Base-by-base conservation (phyloP, 345 rosid genomes). In the Firmiana major region DNA sequence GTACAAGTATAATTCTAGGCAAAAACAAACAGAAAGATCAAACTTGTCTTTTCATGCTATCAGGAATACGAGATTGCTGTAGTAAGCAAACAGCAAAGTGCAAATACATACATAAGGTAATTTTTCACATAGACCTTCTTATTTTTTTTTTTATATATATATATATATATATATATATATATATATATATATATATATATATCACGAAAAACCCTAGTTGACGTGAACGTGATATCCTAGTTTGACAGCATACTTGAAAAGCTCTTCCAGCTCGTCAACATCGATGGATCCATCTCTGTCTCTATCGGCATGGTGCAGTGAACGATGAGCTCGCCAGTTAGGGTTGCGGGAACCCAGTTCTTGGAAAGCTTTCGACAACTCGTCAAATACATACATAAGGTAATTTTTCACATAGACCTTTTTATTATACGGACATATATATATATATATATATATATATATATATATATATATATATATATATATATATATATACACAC, bases 301-400 rank as follows among this genome's bases (percentile, higher is more conserved):
- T 2, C 6, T 1, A 34, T 81, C 86, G n/a, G 84, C 84, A 46
- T 42, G 79, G 76, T 15, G 36, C 8, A 78, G 68, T 1, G 80
- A 72, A 34, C 84, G 86, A 36, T 22, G 28, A 58, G 66, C 82
- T 73, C 84, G 73, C 76, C 78, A 78, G 1, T 49, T 55, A 3
- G 84, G 84, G 26, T 75, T n/a, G n/a, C 75, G 81, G 7, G 84
- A 71, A 13, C 80, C 82, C 2, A 84, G 76, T 26, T 58, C 10
- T 11, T 45, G 64, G 48, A 75, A 84, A 9, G 71, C 84, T 12
- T 43, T 62, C 63, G 24, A 64, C 28, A 81, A 31, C 77, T 84
- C 84, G 11, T 78, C 82, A n/a, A n/a, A n/a, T n/a, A n/a, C n/a
- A n/a, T n/a, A n/a, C n/a, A n/a, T n/a, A n/a, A n/a, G n/a, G n/a